These are phyloP conservation scores for Solanum clarkiae DNA, from an alignment of 257 asterid species.

Conservation along the genomic window DNA sequence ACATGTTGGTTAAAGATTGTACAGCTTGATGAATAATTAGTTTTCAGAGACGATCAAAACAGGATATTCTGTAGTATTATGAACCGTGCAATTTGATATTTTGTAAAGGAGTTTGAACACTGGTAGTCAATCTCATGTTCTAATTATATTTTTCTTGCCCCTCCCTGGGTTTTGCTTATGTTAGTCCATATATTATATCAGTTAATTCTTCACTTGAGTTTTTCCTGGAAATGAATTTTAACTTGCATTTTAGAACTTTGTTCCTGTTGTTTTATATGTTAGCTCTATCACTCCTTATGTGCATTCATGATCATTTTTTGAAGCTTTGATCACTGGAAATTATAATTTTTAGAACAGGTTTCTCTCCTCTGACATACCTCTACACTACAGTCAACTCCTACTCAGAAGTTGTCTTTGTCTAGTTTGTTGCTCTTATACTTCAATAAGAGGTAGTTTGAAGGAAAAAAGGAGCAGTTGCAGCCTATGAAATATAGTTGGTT, in stretches of 20 bases:
- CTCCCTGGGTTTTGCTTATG: neutral
- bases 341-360: neutral
- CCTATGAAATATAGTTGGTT: neutral
- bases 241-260: neutral
- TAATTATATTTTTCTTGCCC: neutral
- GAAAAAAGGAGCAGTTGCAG: neutral
- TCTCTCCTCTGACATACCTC: neutral
- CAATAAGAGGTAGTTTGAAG: neutral
- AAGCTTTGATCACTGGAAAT: neutral
- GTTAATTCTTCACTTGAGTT: neutral
- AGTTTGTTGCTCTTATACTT: neutral
- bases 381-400: neutral
- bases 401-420: neutral
- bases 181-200: neutral
- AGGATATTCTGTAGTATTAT: conserved; percentile 1
- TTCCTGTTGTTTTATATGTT: neutral
- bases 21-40: conserved; percentile 9
- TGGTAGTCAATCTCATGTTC: neutral
- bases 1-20: conserved; percentile 11
- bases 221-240: neutral
- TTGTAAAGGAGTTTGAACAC: neutral
- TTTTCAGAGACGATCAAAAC: neutral
- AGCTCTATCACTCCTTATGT: neutral
- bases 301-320: neutral
- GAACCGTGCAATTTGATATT: neutral